Conservation (phyloP, 768 basidiomycete genomes). For the Mycena filopes region DNA sequence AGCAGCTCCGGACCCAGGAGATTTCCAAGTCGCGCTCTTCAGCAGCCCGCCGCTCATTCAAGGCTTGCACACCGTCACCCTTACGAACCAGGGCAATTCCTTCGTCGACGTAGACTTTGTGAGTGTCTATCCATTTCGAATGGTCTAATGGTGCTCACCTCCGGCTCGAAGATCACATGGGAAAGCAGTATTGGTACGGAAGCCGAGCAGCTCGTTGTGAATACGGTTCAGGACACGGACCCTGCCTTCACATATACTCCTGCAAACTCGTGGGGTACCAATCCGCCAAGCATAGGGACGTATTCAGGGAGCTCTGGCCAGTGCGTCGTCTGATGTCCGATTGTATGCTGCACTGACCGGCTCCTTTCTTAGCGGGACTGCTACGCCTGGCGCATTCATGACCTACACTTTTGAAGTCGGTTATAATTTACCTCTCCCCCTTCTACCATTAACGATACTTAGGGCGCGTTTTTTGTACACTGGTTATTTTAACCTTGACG, state of each 20-base stretch:
- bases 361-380: conserved; percentile 41
- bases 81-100: conserved; percentile 34
- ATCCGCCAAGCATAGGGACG: conserved; percentile 42
- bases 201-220: conserved; percentile 36
- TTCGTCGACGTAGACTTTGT: conserved; percentile 56
- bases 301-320: conserved; percentile 57
- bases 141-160: neutral
- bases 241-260: conserved; percentile 38
- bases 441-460: conserved; percentile 2
- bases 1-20: conserved; percentile 16
- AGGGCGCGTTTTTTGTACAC: conserved; percentile 30
- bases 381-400: conserved; percentile 45
- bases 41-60: conserved; percentile 10
- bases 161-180: conserved; percentile 30
- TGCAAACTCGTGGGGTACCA: conserved; percentile 45
- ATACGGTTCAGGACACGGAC: conserved; percentile 40
- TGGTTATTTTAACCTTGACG: conserved; percentile 20
- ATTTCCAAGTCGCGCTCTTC: conserved; percentile 26
- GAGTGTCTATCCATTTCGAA: conserved; percentile 5
- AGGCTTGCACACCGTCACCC: conserved; percentile 31
- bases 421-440: neutral
- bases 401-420: conserved; percentile 54
- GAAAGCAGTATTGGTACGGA: conserved; percentile 34
- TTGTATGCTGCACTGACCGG: neutral
- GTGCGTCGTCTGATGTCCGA: conserved; percentile 38